Base-by-base conservation (phyloP, 257 asterid species). In the Verbascum thapsus region DNA sequence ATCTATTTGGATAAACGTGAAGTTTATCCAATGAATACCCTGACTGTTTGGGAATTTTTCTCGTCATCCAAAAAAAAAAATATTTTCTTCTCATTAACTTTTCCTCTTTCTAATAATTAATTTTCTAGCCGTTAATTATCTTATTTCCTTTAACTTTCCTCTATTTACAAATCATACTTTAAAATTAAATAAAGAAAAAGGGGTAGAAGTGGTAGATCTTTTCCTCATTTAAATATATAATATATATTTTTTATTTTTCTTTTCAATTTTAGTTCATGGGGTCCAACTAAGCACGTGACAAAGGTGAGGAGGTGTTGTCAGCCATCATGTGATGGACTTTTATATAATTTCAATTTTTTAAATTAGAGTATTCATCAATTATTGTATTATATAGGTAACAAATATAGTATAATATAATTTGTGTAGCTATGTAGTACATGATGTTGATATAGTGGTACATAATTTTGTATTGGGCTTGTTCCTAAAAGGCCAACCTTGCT, bases 271-370 rank as follows among this genome's bases (percentile, higher is more conserved):
- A 67, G 82, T 80, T 76, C 67, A 63, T 78, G 88, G 87, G 82
- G 81, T 74, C 83, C 94, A 73, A 79, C 85, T 86, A 71, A 74
- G 85, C 96, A 88, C 88, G 91, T 88, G 96, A 80, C 71, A 69
- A 83, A 83, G 91, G 74, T 69, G 83, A 78, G 72, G 75, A 72
- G 78, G 72, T 70, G 70, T 68, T 84, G 90, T 79, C 95, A 85
- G 91, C 78, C 64, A 74, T 71, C 94, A 86, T 86, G 96, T 89
- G 96, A 76, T 38, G 40, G 49, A 72, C 65, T 61, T 75, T 74
- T 9, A 44, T 60, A 26, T 42, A 68, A 64, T 19, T 43, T 47
- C 64, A 72, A 63, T 52, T 66, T n/a, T 12, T 15, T 43, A 13
- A n/a, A 3, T 17, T 15, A 17, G 5, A 43, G 12, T 12, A 12